Percentiles rank a stretch among this genome's conserved stretches.
phyloP scores from a whole-genome alignment of 1,284 basidiomycete genomes.

The Butyriboletus appendiculatus region DNA sequence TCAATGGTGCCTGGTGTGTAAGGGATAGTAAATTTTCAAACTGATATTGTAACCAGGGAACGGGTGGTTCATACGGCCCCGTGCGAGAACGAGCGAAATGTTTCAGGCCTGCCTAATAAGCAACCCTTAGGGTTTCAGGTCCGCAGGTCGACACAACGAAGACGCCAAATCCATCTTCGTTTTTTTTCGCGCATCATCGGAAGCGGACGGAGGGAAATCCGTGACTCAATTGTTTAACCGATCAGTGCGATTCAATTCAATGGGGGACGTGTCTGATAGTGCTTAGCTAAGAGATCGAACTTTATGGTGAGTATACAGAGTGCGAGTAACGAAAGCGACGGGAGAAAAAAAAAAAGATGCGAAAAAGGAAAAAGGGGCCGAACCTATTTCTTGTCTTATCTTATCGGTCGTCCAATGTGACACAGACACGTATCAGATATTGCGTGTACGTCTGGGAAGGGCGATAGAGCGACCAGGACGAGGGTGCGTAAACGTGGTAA shows the following conservation, averaged over 20 bases:
- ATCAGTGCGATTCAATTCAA: background rate
- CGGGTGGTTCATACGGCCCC: conserved; percentile 6
- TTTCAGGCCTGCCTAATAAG: conserved; percentile 8
- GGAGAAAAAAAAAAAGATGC: conserved; percentile 12
- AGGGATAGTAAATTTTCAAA: background rate
- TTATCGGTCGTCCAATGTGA: conserved; percentile 28
- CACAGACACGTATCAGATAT: conserved; percentile 25
- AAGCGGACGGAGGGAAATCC: conserved; percentile 18
- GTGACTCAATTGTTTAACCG: conserved; percentile 4
- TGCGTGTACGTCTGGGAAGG: conserved; percentile 9
- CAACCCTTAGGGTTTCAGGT: conserved; percentile 11
- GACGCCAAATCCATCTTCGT: background rate
- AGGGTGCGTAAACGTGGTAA: conserved; percentile 9
- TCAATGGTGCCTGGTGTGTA: background rate
- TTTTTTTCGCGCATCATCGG: conserved; percentile 4
- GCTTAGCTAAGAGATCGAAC: conserved; percentile 8
- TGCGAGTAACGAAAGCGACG: conserved; percentile 17
- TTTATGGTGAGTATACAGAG: background rate
- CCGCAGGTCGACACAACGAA: conserved; percentile 2
- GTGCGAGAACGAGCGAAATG: background rate
- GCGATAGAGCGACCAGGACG: conserved; percentile 22
- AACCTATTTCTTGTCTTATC: conserved; percentile 30
- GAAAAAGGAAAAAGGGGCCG: conserved; percentile 20
- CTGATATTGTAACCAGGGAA: background rate
- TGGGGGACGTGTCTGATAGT: conserved; percentile 12